Percentiles rank a stretch among this genome's conserved stretches.
phyloP scores from a whole-genome alignment of 2,329 filamentous ascomycete genomes.

The Cercospora citrullina region DNA sequence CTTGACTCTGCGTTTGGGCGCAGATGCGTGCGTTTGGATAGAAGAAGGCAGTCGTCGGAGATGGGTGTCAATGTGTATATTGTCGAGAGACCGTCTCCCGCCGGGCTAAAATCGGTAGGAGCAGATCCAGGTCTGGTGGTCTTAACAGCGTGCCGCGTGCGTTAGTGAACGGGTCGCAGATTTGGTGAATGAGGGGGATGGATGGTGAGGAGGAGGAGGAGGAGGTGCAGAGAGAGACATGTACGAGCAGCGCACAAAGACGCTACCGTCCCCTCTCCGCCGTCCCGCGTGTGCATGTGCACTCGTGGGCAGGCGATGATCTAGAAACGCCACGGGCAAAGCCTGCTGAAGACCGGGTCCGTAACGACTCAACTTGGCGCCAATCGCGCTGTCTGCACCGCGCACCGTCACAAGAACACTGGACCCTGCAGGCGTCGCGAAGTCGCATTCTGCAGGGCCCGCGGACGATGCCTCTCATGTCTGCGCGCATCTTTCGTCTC shows the following conservation, averaged over 20 bases:
- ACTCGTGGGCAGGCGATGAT: neutral
- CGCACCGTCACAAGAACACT: neutral
- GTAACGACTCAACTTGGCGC: neutral
- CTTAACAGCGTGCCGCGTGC: neutral
- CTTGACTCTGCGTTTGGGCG: neutral
- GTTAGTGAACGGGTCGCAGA: conserved; percentile 2
- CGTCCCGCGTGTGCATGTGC: neutral
- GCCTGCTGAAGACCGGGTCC: neutral
- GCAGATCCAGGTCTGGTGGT: neutral
- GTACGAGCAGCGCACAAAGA: neutral
- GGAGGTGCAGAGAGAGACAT: neutral
- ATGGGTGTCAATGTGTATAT: neutral
- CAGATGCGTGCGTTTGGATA: neutral
- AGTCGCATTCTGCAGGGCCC: neutral
- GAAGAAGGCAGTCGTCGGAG: neutral
- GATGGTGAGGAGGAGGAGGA: neutral
- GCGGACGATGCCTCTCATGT: neutral
- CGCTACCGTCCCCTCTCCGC: neutral
- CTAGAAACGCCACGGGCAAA: conserved; percentile 5
- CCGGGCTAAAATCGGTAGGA: neutral
- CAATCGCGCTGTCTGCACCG: neutral
- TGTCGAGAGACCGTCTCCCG: neutral
- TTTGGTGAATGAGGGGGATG: neutral
- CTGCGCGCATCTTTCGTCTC: neutral
- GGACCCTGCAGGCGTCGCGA: neutral